These are phyloP conservation scores for Phalaenopsis hybrid DNA, from an alignment of 116 monocot genomes.

Conservation along the genomic window DNA sequence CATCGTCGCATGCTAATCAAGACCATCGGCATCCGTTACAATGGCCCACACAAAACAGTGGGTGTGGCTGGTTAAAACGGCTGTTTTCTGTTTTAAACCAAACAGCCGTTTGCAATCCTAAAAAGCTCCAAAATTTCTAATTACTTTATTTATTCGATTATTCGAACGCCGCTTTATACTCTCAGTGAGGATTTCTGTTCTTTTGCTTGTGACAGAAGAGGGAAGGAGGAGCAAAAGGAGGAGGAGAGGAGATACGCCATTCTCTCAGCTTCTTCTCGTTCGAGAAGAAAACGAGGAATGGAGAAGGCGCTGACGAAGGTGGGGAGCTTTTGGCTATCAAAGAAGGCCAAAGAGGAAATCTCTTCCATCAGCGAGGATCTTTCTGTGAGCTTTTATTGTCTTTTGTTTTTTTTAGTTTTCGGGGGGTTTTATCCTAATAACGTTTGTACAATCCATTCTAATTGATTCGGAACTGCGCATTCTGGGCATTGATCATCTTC, in stretches of 20 bases:
- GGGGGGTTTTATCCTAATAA: neutral
- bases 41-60: no score
- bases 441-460: neutral
- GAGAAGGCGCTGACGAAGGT: conserved; percentile 88
- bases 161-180: neutral
- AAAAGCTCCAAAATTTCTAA: neutral
- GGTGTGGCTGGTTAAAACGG: no score
- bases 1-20: no score
- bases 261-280: neutral
- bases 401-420: neutral
- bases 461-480: neutral
- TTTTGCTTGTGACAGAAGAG: neutral
- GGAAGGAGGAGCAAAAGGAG: neutral
- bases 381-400: conserved; percentile 45
- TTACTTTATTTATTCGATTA: neutral
- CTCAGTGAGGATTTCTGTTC: neutral
- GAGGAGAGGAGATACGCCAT: neutral
- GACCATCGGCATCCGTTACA: no score
- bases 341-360: conserved; percentile 95
- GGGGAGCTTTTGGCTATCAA: conserved; percentile 79
- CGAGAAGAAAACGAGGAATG: conserved; percentile 32
- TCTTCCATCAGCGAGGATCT: conserved; percentile 90
- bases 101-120: no score
- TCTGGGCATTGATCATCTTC: neutral
- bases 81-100: no score